Base-by-base conservation (phyloP, 2,329 filamentous ascomycete species). In the Curvularia sp. region DNA sequence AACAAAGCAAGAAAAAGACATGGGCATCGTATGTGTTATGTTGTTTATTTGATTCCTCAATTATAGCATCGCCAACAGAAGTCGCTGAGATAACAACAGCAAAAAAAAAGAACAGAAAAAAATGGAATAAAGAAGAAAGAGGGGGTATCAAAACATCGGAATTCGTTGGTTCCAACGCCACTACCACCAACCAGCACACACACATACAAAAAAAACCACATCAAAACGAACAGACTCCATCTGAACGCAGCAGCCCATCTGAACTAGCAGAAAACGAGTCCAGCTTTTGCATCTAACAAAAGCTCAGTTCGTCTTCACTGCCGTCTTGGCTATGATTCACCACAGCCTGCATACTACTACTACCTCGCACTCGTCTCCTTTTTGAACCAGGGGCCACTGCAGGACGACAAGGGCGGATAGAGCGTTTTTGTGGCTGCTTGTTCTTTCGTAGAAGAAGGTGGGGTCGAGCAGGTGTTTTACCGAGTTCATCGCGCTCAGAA, bases 301-400 rank as follows among this genome's bases (percentile, higher is more conserved):
- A 72, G 61, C 70, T 72, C 51, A 75, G 52, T 57, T 75, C 74
- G 59, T 77, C 74, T 45, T 74, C 71, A 47, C 73, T 75, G 9
- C 61, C 67, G 4, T 61, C 64, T 2, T 59, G 64, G 23, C 42
- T 51, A 19, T 60, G 59, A 4, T 45, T 47, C 4, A 54, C 36
- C 2, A 25, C 21, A 27, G n/a, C 13, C 3, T 2, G 21, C 7
- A 6, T 43, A 5, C 7, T 23, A 5, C 7, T 23, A 49, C 41
- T 45, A 28, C 27, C 6, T 46, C 34, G 47, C 25, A 18, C 21
- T 6, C 25, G 19, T 5, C 56, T 48, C 45, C 53, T 62, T 59
- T 63, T 62, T 63, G 4, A 23, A 5, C 60, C 28, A 61, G 43
- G 12, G 21, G 59, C 12, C 39, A 38, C 46, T n/a, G 25, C n/a